Evolutionary conservation across 345 rosid species (phyloP).

Genomic region (Combretum micranthum): DNA sequence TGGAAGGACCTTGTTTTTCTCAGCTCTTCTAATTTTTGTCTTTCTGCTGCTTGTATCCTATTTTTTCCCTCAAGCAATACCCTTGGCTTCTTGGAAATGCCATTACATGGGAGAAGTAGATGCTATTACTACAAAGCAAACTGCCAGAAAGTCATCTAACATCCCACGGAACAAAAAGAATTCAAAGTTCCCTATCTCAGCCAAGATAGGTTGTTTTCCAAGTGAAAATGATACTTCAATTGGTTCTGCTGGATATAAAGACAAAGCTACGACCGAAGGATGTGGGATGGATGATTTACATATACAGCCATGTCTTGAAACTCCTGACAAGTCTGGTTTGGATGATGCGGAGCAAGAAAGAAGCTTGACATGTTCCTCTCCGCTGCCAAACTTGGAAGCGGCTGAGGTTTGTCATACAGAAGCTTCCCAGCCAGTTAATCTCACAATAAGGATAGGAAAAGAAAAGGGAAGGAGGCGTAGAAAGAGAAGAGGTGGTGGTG

Average conservation of each 20-base stretch:
- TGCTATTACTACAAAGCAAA: conserved; percentile 15
- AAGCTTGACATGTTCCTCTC: conserved; percentile 8
- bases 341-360: conserved; percentile 7
- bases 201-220: conserved; percentile 34
- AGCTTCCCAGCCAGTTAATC: conserved; percentile 38
- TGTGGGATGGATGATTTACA: conserved; percentile 9
- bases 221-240: conserved; percentile 26
- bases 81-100: conserved; percentile 26
- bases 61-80: conserved; percentile 31
- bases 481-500: conserved; percentile 55
- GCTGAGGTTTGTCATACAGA: conserved; percentile 23
- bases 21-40: conserved; percentile 35
- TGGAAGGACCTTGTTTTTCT: conserved; percentile 40
- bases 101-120: conserved; percentile 24
- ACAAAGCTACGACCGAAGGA: conserved; percentile 11
- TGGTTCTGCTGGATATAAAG: conserved; percentile 13
- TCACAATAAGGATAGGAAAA: conserved; percentile 47
- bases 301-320: conserved; percentile 14
- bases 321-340: conserved; percentile 3
- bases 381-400: conserved; percentile 19
- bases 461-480: conserved; percentile 71
- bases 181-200: conserved; percentile 23
- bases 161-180: conserved; percentile 15
- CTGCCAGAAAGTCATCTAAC: conserved; percentile 36
- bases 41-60: conserved; percentile 37